Conservation (phyloP, 2,329 filamentous ascomycete species). For the Phialophora macrospora region DNA sequence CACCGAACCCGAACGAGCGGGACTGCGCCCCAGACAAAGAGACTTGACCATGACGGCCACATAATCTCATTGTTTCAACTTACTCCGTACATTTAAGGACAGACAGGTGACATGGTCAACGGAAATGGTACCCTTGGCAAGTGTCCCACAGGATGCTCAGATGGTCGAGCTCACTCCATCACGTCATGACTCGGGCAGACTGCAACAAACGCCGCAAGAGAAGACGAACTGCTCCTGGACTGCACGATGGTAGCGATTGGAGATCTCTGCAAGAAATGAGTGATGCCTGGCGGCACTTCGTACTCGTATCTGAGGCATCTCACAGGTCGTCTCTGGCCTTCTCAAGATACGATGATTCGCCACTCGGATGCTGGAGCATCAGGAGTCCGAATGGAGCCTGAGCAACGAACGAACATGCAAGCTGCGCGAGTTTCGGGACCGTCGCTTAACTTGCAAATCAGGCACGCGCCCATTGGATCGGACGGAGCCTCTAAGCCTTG, state of each 20-base stretch:
- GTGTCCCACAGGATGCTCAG: neutral
- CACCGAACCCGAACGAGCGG: neutral
- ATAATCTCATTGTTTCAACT: too few species aligned
- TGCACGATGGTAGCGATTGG: too few species aligned
- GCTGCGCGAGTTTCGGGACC: neutral
- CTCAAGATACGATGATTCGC: slow-evolving; percentile 1
- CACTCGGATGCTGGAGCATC: slow-evolving; percentile 9
- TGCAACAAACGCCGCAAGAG: neutral
- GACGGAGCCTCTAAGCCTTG: neutral
- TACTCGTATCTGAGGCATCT: neutral
- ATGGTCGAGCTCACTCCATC: neutral
- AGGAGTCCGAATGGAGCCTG: slow-evolving; percentile 7
- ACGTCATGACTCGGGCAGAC: neutral
- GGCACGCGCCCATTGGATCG: neutral
- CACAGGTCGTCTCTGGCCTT: neutral
- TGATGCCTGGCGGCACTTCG: slow-evolving; percentile 3
- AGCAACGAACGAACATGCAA: neutral
- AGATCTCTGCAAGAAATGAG: neutral
- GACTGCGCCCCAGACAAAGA: neutral
- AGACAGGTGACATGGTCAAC: neutral
- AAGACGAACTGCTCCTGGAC: too few species aligned
- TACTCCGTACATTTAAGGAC: too few species aligned
- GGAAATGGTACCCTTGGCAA: neutral
- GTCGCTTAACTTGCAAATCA: neutral
- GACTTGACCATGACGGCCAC: neutral